Base-by-base conservation (phyloP, 805 yeast species). In the Wickerhamiella alocasiicola region DNA sequence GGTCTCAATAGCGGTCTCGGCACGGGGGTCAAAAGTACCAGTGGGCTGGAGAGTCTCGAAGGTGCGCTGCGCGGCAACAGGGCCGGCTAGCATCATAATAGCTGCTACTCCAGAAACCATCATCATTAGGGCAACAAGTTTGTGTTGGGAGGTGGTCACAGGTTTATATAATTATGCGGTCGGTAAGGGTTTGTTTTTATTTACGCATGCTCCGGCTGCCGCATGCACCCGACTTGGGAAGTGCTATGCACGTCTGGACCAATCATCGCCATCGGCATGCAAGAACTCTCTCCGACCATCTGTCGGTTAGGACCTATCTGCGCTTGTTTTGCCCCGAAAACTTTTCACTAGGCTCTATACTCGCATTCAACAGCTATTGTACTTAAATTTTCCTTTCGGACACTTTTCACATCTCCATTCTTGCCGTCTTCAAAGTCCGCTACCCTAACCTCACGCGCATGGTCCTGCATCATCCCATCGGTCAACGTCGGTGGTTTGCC, bases 1-100 rank as follows among this genome's bases (percentile, higher is more conserved):
- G 23, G 56, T 52, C 52, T 52, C 52, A 21, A 52, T 53, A 20
- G 56, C 56, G 19, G 55, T 51, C 20, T 53, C 56, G 18, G 56
- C 56, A 21, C 46, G 49, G 31, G 56, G 56, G 45, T 51, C 46
- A 41, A 43, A 50, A n/a, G 53, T 44, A 19, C 55, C 56, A 19
- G 53, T 36, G 24, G 56, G 52, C 49, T 50, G 52, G 41, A 48
- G 43, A 26, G 56, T 52, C 27, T 50, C 44, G 49, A 46, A 52
- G 33, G 44, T 46, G 32, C 56, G 55, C 42, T 37, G 48, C 5
- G 41, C 54, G 20, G 51, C 54, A 36, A 46, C 9, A 19, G 45
- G 51, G 31, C 49, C 45, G 36, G 53, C 55, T 31, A 45, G 49
- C 37, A 51, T 39, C 29, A 43, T 38, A 36, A 43, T 18, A 26